Conservation (phyloP, 2,329 filamentous ascomycete genomes). For the Claviceps digitariae region DNA sequence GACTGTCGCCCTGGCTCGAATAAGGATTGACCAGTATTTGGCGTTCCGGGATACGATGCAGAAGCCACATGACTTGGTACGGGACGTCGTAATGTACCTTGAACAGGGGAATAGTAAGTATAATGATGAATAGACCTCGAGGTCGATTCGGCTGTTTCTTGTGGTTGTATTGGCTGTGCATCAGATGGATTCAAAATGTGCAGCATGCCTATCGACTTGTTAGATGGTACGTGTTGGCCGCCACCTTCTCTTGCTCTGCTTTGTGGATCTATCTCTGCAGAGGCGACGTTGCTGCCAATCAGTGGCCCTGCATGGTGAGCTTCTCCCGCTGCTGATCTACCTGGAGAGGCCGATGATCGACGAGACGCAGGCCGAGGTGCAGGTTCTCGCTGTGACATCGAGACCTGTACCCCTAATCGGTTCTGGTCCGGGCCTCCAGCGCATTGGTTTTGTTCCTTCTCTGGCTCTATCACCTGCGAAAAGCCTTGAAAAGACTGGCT, state of each 20-base stretch:
- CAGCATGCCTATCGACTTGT: constrained; percentile 20
- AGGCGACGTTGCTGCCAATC: constrained; percentile 11
- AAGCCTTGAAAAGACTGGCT: constrained; percentile 12
- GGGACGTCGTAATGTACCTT: constrained; percentile 12
- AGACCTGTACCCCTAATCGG: constrained; percentile 43
- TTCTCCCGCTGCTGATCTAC: constrained; percentile 16
- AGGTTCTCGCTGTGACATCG: constrained; percentile 32
- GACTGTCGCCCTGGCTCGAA: constrained; percentile 21
- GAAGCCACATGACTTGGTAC: constrained; percentile 16
- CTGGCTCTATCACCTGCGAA: constrained; percentile 10
- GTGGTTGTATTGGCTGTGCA: constrained; percentile 10
- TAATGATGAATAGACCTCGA: not conserved
- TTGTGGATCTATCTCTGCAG: constrained; percentile 11
- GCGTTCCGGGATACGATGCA: constrained; percentile 21
- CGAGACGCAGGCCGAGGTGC: constrained; percentile 42
- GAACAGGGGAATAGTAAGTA: constrained; percentile 9
- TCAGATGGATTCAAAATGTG: constrained; percentile 26
- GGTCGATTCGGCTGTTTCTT: constrained; percentile 7
- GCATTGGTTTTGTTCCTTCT: constrained; percentile 37
- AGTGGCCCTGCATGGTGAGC: constrained; percentile 12
- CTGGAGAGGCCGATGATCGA: constrained; percentile 31
- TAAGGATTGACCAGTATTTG: constrained; percentile 3
- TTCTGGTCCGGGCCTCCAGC: constrained; percentile 35
- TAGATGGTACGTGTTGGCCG: constrained; percentile 12
- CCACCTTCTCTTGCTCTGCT: constrained; percentile 12